These are phyloP conservation scores for Thelephora terrestris DNA, from an alignment of 1,284 basidiomycete genomes.

Conservation along the genomic window DNA sequence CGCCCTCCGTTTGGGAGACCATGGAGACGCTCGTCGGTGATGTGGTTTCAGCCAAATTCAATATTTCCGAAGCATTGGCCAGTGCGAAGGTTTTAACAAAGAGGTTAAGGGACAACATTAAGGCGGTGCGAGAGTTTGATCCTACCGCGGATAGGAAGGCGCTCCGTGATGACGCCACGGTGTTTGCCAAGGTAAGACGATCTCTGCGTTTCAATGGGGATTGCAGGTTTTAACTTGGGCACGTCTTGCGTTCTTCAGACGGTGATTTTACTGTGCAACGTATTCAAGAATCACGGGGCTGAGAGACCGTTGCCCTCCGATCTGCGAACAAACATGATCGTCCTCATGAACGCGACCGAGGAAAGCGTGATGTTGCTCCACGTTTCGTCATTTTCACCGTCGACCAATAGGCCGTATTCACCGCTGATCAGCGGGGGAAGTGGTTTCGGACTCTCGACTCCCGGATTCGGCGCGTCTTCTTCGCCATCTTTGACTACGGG, in stretches of 20 bases:
- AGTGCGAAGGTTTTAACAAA: constrained; percentile 49
- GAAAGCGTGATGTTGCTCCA: constrained; percentile 71
- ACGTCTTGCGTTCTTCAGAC: constrained; percentile 29
- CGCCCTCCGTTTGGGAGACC: constrained; percentile 65
- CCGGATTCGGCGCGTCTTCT: too few relatives aligned
- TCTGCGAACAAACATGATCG: constrained; percentile 56
- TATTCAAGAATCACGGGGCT: constrained; percentile 49
- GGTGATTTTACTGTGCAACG: constrained; percentile 57
- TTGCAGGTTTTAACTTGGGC: background rate
- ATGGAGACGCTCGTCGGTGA: constrained; percentile 51
- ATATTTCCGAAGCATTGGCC: constrained; percentile 40
- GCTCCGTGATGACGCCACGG: constrained; percentile 59
- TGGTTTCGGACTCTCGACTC: too few relatives aligned
- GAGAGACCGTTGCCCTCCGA: constrained; percentile 43
- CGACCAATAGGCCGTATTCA: constrained; percentile 47
- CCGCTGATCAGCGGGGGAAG: constrained; percentile 30
- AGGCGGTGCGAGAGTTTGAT: constrained; percentile 39
- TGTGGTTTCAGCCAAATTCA: constrained; percentile 26
- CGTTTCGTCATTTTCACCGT: constrained; percentile 65
- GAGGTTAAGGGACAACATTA: constrained; percentile 44
- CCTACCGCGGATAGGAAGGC: constrained; percentile 39
- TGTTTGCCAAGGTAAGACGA: constrained; percentile 57
- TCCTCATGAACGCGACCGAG: constrained; percentile 67
- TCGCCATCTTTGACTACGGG: too few relatives aligned
- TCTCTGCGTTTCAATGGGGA: background rate